A percentile compares a stretch with the other conserved stretches of the same genome.
phyloP scores from a whole-genome alignment of 108 stramenopile genomes.

The Fragilaria radians region DNA sequence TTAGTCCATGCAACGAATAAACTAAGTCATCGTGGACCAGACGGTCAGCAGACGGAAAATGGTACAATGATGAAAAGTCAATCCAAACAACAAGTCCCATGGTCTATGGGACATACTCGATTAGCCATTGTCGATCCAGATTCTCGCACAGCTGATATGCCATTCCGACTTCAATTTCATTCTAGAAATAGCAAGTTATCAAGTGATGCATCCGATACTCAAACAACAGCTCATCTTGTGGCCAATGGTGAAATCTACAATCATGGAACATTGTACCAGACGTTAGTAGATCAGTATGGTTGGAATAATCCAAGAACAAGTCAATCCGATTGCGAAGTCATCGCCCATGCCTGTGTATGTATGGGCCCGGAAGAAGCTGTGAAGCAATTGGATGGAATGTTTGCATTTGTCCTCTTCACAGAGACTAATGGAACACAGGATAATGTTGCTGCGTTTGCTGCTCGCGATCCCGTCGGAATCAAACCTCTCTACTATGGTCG shows the following conservation, averaged over 20 bases:
- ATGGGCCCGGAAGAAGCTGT: conserved; percentile 44
- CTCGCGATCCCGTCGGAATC: conserved; percentile 69
- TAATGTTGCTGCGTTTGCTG: conserved; percentile 45
- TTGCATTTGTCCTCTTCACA: conserved; percentile 65
- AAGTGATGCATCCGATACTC: conserved; percentile 3
- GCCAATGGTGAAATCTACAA: conserved; percentile 83
- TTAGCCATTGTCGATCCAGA: conserved; percentile 67
- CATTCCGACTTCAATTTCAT: conserved; percentile 42
- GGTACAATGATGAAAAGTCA: conserved; percentile 20
- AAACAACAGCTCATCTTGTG: conserved; percentile 37
- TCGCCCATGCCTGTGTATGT: conserved; percentile 55
- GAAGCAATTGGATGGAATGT: conserved; percentile 63
- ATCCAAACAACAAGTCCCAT: conserved; percentile 19
- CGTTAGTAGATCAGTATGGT: conserved; percentile 34
- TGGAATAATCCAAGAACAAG: conserved; percentile 40
- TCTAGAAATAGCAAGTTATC: conserved; percentile 5
- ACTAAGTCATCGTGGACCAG: conserved; percentile 51
- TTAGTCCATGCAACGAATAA: conserved; percentile 12
- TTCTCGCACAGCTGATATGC: conserved; percentile 55
- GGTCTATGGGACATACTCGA: conserved; percentile 56
- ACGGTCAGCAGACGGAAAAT: conserved; percentile 31
- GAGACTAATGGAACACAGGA: conserved; percentile 31
- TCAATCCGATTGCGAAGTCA: conserved; percentile 64
- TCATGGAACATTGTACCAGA: conserved; percentile 40
- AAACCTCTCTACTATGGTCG: conserved; percentile 74